phyloP scores from a whole-genome alignment of 1,284 basidiomycete genomes.

The Schizophyllum commune region DNA sequence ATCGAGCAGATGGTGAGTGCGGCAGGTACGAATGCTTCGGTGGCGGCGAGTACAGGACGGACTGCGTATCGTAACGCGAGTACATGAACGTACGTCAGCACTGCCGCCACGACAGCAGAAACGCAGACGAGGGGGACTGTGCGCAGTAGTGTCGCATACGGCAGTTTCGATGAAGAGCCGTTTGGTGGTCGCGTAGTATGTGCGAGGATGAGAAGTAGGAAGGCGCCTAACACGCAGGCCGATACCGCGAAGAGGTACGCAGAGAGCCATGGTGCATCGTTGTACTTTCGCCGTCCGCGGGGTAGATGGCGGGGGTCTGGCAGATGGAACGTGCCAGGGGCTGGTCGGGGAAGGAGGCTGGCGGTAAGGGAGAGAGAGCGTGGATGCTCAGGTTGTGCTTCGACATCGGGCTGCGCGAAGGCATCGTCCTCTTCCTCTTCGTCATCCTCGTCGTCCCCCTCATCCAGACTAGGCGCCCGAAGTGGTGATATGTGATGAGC shows the following conservation, averaged over 20 bases:
- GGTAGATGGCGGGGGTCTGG: constrained; percentile 64
- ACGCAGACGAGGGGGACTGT: constrained; percentile 81
- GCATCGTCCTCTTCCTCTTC: constrained; percentile 1
- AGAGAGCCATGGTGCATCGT: constrained; percentile 66
- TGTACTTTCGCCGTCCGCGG: constrained; percentile 55
- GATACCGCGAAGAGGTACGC: constrained; percentile 53
- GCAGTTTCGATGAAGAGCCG: constrained; percentile 28
- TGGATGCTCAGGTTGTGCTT: constrained; percentile 23
- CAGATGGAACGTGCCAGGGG: constrained; percentile 62
- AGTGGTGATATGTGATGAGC: constrained; percentile 41
- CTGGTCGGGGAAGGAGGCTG: constrained; percentile 68
- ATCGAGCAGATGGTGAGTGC: constrained; percentile 75
- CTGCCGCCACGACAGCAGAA: constrained; percentile 65
- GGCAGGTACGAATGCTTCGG: constrained; percentile 73
- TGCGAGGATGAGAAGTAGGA: constrained; percentile 55
- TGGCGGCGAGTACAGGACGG: constrained; percentile 74
- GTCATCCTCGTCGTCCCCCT: neutral
- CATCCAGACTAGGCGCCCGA: constrained; percentile 18
- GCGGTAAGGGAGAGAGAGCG: constrained; percentile 45
- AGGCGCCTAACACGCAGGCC: constrained; percentile 50
- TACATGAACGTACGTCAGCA: constrained; percentile 71
- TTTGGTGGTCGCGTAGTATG: constrained; percentile 28
- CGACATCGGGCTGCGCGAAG: neutral
- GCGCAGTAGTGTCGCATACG: constrained; percentile 73
- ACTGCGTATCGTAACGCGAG: constrained; percentile 73